Conservation (phyloP, 352 stramenopile genomes). For the Pilasporangium apinafurcum region DNA sequence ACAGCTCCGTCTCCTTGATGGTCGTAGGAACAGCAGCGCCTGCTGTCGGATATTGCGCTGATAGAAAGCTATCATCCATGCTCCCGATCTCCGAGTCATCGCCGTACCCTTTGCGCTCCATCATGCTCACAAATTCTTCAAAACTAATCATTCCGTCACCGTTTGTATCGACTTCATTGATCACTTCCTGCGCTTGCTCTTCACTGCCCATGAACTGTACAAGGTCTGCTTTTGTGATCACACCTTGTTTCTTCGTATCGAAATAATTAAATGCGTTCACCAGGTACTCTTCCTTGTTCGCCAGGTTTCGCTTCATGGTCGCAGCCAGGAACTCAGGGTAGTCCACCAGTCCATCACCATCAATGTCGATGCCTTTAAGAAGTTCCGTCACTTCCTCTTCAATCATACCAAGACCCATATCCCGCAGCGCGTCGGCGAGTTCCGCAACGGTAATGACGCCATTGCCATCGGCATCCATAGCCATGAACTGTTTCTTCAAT, state of each 20-base stretch:
- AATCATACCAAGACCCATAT: slow-evolving; percentile 85
- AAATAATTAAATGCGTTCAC: slow-evolving; percentile 91
- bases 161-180: slow-evolving; percentile 88
- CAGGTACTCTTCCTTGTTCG: slow-evolving; percentile 85
- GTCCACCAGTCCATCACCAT: slow-evolving; percentile 82
- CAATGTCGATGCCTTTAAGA: slow-evolving; percentile 87
- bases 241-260: slow-evolving; percentile 78
- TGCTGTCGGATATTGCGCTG: slow-evolving; percentile 20
- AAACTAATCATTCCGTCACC: slow-evolving; percentile 91
- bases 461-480: slow-evolving; percentile 80
- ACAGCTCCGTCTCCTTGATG: slow-evolving; percentile 78
- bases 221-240: slow-evolving; percentile 87
- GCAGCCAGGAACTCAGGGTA: slow-evolving; percentile 89
- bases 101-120: slow-evolving; percentile 80
- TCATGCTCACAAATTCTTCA: slow-evolving; percentile 90
- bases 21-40: slow-evolving; percentile 11
- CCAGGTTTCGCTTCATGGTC: slow-evolving; percentile 87
- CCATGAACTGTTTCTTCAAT: slow-evolving; percentile 85
- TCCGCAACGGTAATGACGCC: slow-evolving; percentile 89
- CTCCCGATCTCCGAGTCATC: slow-evolving; percentile 72
- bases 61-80: slow-evolving; percentile 51
- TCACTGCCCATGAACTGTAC: slow-evolving; percentile 90
- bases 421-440: slow-evolving; percentile 68
- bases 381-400: slow-evolving; percentile 86
- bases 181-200: slow-evolving; percentile 89